These are phyloP conservation scores for Chondrus crispus DNA, from an alignment of 23 red algal species.

Conservation along the genomic window DNA sequence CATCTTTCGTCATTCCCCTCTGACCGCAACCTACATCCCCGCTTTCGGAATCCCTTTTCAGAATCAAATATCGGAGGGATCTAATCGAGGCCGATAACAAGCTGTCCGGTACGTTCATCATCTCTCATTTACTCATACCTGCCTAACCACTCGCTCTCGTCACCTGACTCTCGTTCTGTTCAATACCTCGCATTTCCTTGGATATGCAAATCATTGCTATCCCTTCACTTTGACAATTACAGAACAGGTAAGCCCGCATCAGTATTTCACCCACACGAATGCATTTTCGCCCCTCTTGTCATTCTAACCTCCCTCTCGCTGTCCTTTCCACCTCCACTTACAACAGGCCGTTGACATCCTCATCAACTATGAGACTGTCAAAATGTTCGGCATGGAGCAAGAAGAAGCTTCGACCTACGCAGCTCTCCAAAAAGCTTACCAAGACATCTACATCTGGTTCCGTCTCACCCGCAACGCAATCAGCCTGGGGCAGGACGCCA, in stretches of 20 bases:
- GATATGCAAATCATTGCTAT: too few species aligned
- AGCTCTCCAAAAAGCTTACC: conserved; percentile 5
- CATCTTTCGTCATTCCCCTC: too few species aligned
- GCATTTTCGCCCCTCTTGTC: neutral
- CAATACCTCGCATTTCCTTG: too few species aligned
- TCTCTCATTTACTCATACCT: too few species aligned
- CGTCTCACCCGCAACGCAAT: conserved; percentile 44
- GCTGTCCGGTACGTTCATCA: conserved; percentile 11
- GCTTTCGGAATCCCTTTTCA: neutral
- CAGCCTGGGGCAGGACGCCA: conserved; percentile 82
- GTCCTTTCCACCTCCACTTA: neutral
- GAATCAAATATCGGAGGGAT: conserved; percentile 24
- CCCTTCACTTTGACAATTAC: neutral
- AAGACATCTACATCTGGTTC: neutral
- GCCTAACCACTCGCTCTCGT: too few species aligned
- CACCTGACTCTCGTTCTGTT: too few species aligned
- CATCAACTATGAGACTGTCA: conserved; percentile 85
- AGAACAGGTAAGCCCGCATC: conserved; percentile 37
- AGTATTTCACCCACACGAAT: neutral
- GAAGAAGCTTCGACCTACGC: conserved; percentile 63
- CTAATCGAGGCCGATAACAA: conserved; percentile 24
- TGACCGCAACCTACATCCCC: too few species aligned
- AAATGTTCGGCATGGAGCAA: conserved; percentile 84
- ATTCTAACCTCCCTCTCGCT: neutral
- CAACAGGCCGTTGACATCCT: conserved; percentile 69